A percentile compares a stretch with the other conserved stretches of the same genome.
Evolutionary conservation across 352 stramenopile species (phyloP).

Genomic region (Phytophthora meadii): DNA sequence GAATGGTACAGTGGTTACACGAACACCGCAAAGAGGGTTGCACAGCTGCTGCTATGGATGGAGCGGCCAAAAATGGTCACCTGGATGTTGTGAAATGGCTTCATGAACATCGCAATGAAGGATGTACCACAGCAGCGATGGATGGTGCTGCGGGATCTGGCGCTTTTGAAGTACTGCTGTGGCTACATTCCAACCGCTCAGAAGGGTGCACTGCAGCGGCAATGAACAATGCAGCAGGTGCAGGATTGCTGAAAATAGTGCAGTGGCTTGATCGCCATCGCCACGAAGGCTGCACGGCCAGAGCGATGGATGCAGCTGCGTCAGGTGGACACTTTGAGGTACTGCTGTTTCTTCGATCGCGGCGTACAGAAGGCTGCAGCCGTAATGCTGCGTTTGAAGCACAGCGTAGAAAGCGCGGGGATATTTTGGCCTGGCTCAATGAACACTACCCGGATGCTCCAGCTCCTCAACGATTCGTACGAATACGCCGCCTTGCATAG

Average conservation of each 20-base stretch:
- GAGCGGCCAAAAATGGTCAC: constrained; percentile 28
- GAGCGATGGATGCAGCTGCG: constrained; percentile 40
- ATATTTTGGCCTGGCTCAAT: constrained; percentile 39
- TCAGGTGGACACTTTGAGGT: constrained; percentile 34
- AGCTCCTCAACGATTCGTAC: constrained; percentile 17
- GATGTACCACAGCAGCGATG: constrained; percentile 35
- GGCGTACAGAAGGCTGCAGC: constrained; percentile 31
- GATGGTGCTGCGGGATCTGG: constrained; percentile 26
- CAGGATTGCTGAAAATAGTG: constrained; percentile 30
- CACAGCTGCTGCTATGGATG: constrained; percentile 27
- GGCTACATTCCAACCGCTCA: constrained; percentile 31
- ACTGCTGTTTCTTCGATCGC: constrained; percentile 31
- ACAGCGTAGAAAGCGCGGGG: constrained; percentile 20
- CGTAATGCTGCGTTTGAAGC: constrained; percentile 38
- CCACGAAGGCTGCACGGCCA: constrained; percentile 27
- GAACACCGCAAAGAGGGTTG: constrained; percentile 25
- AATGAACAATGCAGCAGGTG: constrained; percentile 31
- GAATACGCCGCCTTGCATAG: constrained; percentile 14
- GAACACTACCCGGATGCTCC: constrained; percentile 36
- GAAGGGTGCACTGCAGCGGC: constrained; percentile 32
- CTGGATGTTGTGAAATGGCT: constrained; percentile 31
- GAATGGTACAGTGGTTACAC: constrained; percentile 39
- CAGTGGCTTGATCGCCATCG: constrained; percentile 31
- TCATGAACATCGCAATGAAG: constrained; percentile 28
- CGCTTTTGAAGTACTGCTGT: constrained; percentile 21